These are phyloP conservation scores for Rhododendron henanense DNA, from an alignment of 148 eudicot genomes.

Conservation along the genomic window DNA sequence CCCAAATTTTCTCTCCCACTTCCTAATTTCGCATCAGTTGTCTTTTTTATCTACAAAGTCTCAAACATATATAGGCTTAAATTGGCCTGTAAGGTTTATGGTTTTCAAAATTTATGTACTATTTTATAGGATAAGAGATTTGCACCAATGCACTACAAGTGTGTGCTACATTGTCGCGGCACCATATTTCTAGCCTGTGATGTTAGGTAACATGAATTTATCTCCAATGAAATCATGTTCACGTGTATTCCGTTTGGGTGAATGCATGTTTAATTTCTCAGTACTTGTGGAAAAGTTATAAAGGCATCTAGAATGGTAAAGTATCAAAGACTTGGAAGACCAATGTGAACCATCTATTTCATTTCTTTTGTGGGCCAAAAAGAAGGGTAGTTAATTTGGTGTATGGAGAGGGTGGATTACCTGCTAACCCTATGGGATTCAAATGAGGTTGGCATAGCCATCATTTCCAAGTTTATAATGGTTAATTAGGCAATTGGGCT, in stretches of 20 bases:
- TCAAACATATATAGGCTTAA: not conserved
- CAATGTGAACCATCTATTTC: not conserved
- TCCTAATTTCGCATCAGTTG: too few species aligned
- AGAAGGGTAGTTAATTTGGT: not conserved
- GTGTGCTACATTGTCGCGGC: too few species aligned
- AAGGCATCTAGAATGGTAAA: not conserved
- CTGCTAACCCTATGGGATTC: not conserved
- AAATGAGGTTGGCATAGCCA: not conserved
- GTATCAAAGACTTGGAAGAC: not conserved
- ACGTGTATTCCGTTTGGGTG: not conserved
- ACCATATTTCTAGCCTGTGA: not conserved
- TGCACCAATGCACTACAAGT: too few species aligned
- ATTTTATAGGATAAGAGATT: too few species aligned
- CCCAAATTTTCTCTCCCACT: not conserved
- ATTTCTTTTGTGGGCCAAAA: not conserved
- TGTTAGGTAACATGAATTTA: not conserved
- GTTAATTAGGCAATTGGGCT: too few species aligned
- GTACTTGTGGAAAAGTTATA: not conserved
- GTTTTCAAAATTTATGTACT: not conserved
- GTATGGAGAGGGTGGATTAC: not conserved
- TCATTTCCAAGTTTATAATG: not conserved
- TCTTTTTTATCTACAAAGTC: too few species aligned
- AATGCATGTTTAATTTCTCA: not conserved
- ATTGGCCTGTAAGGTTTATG: not conserved
- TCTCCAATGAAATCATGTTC: not conserved